Conservation (phyloP, 768 basidiomycete species). For the Suillus cothurnatus region DNA sequence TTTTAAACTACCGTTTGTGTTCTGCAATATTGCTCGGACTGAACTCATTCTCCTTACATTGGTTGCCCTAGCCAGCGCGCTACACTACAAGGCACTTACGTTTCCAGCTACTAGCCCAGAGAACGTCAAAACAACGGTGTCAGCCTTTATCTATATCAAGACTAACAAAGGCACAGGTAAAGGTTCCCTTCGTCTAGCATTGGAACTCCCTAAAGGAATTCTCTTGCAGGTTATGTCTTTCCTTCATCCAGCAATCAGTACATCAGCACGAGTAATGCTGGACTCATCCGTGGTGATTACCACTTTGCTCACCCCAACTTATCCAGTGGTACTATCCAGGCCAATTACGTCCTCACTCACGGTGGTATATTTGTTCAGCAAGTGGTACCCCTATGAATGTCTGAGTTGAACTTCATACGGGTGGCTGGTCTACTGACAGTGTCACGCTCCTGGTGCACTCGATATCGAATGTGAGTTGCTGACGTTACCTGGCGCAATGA, state of each 20-base stretch:
- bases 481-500: conserved; percentile 1
- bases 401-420: conserved; percentile 20
- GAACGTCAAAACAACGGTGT: conserved; percentile 51
- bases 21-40: background rate
- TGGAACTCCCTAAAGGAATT: background rate
- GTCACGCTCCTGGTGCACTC: conserved; percentile 65
- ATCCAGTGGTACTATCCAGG: conserved; percentile 60
- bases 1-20: conserved; percentile 17
- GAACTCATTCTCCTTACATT: conserved; percentile 15
- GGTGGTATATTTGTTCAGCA: conserved; percentile 41
- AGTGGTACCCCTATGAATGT: conserved; percentile 4
- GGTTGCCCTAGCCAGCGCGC: conserved; percentile 24
- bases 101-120: conserved; percentile 53
- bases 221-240: conserved; percentile 23
- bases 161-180: conserved; percentile 65
- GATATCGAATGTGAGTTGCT: conserved; percentile 58
- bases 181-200: conserved; percentile 12
- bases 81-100: conserved; percentile 53
- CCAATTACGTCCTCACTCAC: conserved; percentile 56
- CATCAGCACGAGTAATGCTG: conserved; percentile 54
- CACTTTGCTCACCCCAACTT: conserved; percentile 60
- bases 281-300: conserved; percentile 61
- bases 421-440: conserved; percentile 57
- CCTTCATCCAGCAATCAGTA: conserved; percentile 51
- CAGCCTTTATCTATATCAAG: conserved; percentile 61